Percentiles rank a stretch among this genome's conserved stretches.
These are phyloP conservation scores for Tetrahymena thermophila DNA, from an alignment of 73 alveolate species.

Conservation along the genomic window DNA sequence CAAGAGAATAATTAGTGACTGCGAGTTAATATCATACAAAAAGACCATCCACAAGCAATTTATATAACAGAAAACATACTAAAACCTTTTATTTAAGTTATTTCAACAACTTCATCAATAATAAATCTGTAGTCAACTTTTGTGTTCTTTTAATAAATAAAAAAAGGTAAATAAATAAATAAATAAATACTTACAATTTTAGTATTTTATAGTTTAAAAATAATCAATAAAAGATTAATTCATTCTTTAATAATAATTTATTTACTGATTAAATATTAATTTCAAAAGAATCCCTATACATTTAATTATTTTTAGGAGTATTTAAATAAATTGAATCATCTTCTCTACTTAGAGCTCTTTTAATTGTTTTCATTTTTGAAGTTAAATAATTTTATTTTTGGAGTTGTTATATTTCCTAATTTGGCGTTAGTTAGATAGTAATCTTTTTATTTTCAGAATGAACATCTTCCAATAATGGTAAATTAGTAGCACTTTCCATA, in stretches of 20 bases:
- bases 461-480: neutral
- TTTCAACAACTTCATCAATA: slow-evolving; percentile 1
- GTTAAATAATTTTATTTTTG: neutral
- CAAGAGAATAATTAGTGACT: slow-evolving; percentile 6
- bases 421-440: neutral
- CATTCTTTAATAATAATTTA: too few species aligned
- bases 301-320: neutral
- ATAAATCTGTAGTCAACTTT: slow-evolving; percentile 20
- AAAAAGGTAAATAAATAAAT: too few species aligned
- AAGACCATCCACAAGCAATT: slow-evolving; percentile 32
- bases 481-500: neutral
- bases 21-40: neutral
- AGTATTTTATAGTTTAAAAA: too few species aligned
- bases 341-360: neutral
- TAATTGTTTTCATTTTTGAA: neutral
- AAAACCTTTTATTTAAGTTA: neutral
- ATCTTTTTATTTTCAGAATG: neutral
- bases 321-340: neutral
- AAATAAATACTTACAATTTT: too few species aligned
- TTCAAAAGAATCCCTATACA: neutral
- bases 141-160: neutral
- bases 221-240: too few species aligned
- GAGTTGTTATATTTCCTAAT: neutral
- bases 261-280: neutral
- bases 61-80: neutral